A percentile compares a stretch with the other conserved stretches of the same genome.
phyloP scores from a whole-genome alignment of 1,284 basidiomycete genomes.

The Gymnopus androsaceus region DNA sequence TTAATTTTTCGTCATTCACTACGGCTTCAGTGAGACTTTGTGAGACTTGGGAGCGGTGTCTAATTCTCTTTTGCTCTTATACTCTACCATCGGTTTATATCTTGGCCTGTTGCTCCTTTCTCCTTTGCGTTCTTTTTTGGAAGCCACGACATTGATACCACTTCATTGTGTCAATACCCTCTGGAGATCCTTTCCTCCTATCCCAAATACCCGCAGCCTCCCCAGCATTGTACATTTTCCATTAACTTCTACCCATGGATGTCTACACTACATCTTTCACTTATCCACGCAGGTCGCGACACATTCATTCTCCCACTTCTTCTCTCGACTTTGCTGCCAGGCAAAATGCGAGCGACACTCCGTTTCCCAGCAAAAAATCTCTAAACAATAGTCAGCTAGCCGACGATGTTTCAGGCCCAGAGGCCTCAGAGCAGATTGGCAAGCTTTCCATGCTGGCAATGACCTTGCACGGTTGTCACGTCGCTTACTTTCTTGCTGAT shows the following conservation, averaged over 20 bases:
- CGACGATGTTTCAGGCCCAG: slow-evolving; percentile 48
- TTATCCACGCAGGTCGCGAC: slow-evolving; percentile 77
- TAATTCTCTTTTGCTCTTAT: slow-evolving; percentile 32
- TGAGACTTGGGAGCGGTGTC: slow-evolving; percentile 19
- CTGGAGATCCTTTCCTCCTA: slow-evolving; percentile 29
- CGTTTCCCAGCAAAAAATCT: slow-evolving; percentile 37
- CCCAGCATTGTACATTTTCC: slow-evolving; percentile 18
- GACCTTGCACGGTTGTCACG: slow-evolving; percentile 78
- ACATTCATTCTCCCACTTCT: slow-evolving; percentile 61
- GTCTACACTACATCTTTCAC: slow-evolving; percentile 92
- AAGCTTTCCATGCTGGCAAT: slow-evolving; percentile 81
- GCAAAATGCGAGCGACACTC: slow-evolving; percentile 44
- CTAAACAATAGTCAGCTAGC: slow-evolving; percentile 42
- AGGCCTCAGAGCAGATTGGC: slow-evolving; percentile 72
- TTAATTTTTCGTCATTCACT: neutral
- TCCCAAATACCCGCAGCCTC: slow-evolving; percentile 37
- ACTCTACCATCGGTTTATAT: slow-evolving; percentile 30
- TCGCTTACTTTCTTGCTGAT: slow-evolving; percentile 77
- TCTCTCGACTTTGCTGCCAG: slow-evolving; percentile 61
- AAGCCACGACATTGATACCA: slow-evolving; percentile 45
- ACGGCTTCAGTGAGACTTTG: slow-evolving; percentile 15
- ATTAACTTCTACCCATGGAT: slow-evolving; percentile 59
- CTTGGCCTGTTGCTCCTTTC: slow-evolving; percentile 18
- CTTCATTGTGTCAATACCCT: slow-evolving; percentile 52
- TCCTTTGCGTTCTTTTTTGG: slow-evolving; percentile 11